Percentiles rank a stretch among this genome's conserved stretches.
Evolutionary conservation across 2,329 filamentous ascomycete genomes (phyloP).

Genomic region (Chrysoporthe deuterocubensis): DNA sequence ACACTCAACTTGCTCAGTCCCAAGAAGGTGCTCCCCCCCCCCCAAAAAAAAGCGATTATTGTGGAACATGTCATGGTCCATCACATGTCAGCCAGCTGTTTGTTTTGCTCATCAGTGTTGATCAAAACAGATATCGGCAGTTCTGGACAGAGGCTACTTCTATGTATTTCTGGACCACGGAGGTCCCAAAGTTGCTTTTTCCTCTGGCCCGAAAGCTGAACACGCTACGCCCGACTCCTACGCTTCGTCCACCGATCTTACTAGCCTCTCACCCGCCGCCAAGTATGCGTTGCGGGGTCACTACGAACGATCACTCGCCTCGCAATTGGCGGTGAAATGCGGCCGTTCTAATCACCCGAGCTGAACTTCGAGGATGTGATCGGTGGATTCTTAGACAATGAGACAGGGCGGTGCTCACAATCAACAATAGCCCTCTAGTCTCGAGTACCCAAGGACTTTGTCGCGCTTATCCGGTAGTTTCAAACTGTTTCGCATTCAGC

Average conservation of each 20-base stretch:
- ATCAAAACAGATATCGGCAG: background rate
- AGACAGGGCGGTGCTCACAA: background rate
- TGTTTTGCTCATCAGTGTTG: background rate
- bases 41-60: background rate
- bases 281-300: background rate
- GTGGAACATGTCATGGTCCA: background rate
- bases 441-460: background rate
- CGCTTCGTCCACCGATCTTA: background rate
- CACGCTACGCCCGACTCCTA: background rate
- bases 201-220: background rate
- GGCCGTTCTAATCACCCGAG: background rate
- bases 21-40: no score
- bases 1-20: no score
- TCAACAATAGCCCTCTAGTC: background rate
- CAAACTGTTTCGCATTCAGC: background rate
- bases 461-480: background rate
- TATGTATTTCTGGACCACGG: background rate
- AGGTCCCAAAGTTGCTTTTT: background rate
- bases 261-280: background rate
- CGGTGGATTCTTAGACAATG: background rate
- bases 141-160: background rate
- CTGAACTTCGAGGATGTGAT: background rate
- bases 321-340: background rate
- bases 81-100: background rate
- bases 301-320: background rate